Evolutionary conservation across 805 yeast species (phyloP), one percentile per base, ranked within the genome.

Genomic region (Candida saitoana): DNA sequence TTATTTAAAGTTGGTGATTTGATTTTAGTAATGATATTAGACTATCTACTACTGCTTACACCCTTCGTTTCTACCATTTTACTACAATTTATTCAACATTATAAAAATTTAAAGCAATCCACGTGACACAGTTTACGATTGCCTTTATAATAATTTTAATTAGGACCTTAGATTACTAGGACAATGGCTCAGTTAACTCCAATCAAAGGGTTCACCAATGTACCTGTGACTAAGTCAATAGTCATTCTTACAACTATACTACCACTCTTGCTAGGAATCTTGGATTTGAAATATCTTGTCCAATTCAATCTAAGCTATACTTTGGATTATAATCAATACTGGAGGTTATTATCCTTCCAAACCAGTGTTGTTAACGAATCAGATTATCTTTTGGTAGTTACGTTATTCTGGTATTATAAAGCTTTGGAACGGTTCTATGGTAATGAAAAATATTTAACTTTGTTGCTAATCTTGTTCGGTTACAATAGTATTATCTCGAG

Each of bases 341-440:
- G 83, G 76, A 60, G 87, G 40, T 54, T 77, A 6, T 35, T 69
- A 5, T 54, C 71, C 5, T 73, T 68, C 49, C 87, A 79, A 52
- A 19, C 76, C 9, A 63, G 76, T n/a, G 76, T 77, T 39, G 65
- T 76, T 34, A 80, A 77, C 52, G 85, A 80, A 54, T 72, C 82
- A 4, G 85, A 82, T 56, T 77, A 72, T 44, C 43, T 76, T 16
- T 48, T 79, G 2, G 53, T 70, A 2, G 53, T 72, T 8, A 56
- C 76, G 11, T 51, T 81, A 31, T 55, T 77, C 69, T 68, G 77
- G 43, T 74, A 74, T 38, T 71, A 73, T 50, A 77, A 81, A 54
- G 72, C 69, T 32, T 47, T 82, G 39, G 88, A 82, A 58, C 56
- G 87, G 39, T 58, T 76, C 38, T 71, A 71, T 52, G 87, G 87